These are phyloP conservation scores for Candida sonorensis DNA, from an alignment of 805 yeast genomes.

Conservation along the genomic window DNA sequence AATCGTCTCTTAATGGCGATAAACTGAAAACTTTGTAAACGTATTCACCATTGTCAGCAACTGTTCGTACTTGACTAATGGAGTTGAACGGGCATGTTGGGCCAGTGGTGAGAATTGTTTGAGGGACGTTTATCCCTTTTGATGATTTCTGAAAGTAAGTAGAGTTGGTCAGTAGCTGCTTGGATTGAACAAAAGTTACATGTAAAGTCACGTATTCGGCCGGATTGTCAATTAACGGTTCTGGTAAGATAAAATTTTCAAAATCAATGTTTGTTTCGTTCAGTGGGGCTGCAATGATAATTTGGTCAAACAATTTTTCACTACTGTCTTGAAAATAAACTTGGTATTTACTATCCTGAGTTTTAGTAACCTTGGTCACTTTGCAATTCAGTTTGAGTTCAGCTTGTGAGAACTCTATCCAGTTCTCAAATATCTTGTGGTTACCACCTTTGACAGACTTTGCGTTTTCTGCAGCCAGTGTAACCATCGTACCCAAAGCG, in stretches of 20 bases:
- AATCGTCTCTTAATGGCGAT: conserved; percentile 12
- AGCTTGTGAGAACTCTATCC: conserved; percentile 32
- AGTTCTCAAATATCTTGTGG: conserved; percentile 33
- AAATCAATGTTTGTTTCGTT: conserved; percentile 23
- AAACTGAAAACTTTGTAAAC: conserved; percentile 38
- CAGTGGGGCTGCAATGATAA: conserved; percentile 39
- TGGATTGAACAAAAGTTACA: conserved; percentile 30
- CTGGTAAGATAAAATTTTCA: conserved; percentile 3
- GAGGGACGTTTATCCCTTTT: conserved; percentile 17
- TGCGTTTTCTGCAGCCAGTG: conserved; percentile 32
- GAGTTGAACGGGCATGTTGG: conserved; percentile 27
- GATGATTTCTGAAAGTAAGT: conserved; percentile 17
- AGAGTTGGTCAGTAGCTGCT: conserved; percentile 7
- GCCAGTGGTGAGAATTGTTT: conserved; percentile 21
- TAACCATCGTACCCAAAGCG: conserved; percentile 34
- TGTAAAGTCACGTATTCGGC: conserved; percentile 33
- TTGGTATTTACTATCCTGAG: too few species aligned
- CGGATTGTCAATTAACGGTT: conserved; percentile 4
- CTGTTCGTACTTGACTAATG: conserved; percentile 24
- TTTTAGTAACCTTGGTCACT: conserved; percentile 26
- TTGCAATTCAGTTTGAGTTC: conserved; percentile 21
- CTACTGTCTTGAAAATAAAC: conserved; percentile 1
- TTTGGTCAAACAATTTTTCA: conserved; percentile 28
- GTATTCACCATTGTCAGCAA: conserved; percentile 22
- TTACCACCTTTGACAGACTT: conserved; percentile 38